These are phyloP conservation scores for Penicillium sp. DNA, from an alignment of 2,329 filamentous ascomycete genomes.

Conservation along the genomic window DNA sequence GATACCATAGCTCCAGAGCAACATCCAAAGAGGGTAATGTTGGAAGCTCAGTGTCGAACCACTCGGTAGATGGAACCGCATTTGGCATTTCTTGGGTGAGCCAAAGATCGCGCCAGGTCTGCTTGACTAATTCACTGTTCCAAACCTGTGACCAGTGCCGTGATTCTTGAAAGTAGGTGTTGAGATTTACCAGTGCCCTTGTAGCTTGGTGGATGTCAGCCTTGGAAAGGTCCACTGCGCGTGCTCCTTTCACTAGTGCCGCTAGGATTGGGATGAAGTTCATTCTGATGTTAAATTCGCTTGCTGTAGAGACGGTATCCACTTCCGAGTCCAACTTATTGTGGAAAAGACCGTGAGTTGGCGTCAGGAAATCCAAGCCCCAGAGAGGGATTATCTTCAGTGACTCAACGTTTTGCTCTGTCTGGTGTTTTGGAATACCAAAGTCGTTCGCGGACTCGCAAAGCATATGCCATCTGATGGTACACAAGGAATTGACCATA, in stretches of 20 bases:
- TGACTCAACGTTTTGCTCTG: slow-evolving; percentile 56
- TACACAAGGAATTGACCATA: slow-evolving; percentile 54
- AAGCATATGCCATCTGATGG: slow-evolving; percentile 56
- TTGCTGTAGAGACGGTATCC: slow-evolving; percentile 48
- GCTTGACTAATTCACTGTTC: slow-evolving; percentile 46
- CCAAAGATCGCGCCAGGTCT: slow-evolving; percentile 50
- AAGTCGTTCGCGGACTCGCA: slow-evolving; percentile 58
- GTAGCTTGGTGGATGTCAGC: slow-evolving; percentile 48
- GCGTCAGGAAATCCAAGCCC: slow-evolving; percentile 55
- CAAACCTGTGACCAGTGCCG: slow-evolving; percentile 52
- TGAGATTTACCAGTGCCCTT: slow-evolving; percentile 51
- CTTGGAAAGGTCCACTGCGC: slow-evolving; percentile 46
- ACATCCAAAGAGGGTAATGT: slow-evolving; percentile 38
- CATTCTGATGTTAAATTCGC: slow-evolving; percentile 49
- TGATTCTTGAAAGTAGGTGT: slow-evolving; percentile 51
- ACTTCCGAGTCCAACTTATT: slow-evolving; percentile 55
- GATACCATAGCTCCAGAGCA: slow-evolving; percentile 42
- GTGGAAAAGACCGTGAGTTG: slow-evolving; percentile 55
- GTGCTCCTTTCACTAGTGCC: slow-evolving; percentile 51
- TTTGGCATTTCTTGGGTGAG: slow-evolving; percentile 47
- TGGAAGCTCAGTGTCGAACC: slow-evolving; percentile 41
- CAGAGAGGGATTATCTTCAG: slow-evolving; percentile 56
- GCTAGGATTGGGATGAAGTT: slow-evolving; percentile 57
- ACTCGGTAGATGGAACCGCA: slow-evolving; percentile 34
- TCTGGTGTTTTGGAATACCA: slow-evolving; percentile 56